A percentile compares a stretch with the other conserved stretches of the same genome.
Evolutionary conservation across 495 filamentous ascomycete genomes (phyloP).

Genomic region (Eremomyces bilateralis): DNA sequence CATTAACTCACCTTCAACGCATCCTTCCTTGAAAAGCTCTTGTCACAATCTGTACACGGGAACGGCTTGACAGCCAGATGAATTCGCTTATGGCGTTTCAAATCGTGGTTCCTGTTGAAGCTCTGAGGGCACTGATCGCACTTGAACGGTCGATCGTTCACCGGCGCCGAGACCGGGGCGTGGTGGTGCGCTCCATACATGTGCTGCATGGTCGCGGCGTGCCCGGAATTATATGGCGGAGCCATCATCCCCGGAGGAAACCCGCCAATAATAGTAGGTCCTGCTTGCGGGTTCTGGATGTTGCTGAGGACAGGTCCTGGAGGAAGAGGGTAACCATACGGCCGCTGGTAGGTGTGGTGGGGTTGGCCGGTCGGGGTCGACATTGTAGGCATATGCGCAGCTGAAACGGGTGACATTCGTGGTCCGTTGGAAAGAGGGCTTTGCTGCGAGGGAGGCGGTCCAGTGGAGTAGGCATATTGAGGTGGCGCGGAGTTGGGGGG

Average conservation of each 20-base stretch:
- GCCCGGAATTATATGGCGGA: slow-evolving; percentile 32
- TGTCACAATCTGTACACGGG: slow-evolving; percentile 78
- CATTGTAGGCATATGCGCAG: slow-evolving; percentile 25
- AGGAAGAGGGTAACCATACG: slow-evolving; percentile 29
- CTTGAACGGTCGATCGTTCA: slow-evolving; percentile 76
- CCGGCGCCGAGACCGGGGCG: slow-evolving; percentile 25
- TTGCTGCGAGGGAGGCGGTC: slow-evolving; percentile 31
- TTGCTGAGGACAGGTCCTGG: slow-evolving; percentile 59
- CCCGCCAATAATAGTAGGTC: slow-evolving; percentile 44
- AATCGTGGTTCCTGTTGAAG: slow-evolving; percentile 92
- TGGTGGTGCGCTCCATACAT: slow-evolving; percentile 29
- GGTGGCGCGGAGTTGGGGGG: slow-evolving; percentile 42
- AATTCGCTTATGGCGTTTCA: slow-evolving; percentile 90
- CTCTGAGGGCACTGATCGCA: slow-evolving; percentile 81
- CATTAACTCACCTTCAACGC: slow-evolving; percentile 62
- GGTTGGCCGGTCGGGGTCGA: slow-evolving; percentile 24
- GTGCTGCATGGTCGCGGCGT: slow-evolving; percentile 32
- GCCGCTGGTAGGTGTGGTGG: slow-evolving; percentile 26
- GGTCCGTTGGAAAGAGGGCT: slow-evolving; percentile 34
- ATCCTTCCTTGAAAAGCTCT: slow-evolving; percentile 93
- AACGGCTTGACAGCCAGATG: slow-evolving; percentile 92
- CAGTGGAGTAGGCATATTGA: slow-evolving; percentile 33
- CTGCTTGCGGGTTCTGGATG: slow-evolving; percentile 45
- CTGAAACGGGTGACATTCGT: slow-evolving; percentile 31
- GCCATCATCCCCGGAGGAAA: slow-evolving; percentile 28